phyloP scores from a whole-genome alignment of 139 green algal species.

The Medakamo hakoo region DNA sequence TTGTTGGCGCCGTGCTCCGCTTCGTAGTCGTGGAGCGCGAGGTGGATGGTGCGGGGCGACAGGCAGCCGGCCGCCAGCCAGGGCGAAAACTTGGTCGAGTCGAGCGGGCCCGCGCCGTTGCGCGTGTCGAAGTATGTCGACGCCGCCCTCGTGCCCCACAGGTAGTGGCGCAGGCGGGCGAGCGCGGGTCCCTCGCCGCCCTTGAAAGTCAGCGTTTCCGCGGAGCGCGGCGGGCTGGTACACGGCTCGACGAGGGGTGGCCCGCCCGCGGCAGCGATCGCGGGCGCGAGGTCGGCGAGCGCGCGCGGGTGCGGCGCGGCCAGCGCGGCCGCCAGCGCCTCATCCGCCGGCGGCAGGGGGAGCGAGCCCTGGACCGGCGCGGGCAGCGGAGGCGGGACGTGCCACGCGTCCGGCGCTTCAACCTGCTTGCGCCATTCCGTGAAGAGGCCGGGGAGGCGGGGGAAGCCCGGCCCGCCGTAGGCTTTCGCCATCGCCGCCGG shows the following conservation, averaged over 20 bases:
- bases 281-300: conserved; percentile 19
- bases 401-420: conserved; percentile 14
- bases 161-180: conserved; percentile 79
- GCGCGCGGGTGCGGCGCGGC: conserved; percentile 15
- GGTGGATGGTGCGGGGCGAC: conserved; percentile 53
- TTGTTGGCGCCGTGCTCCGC: conserved; percentile 64
- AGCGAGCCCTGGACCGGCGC: conserved; percentile 29
- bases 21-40: conserved; percentile 76
- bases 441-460: conserved; percentile 57
- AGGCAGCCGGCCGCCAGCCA: conserved; percentile 86
- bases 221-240: too few species aligned
- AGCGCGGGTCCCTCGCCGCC: conserved; percentile 79
- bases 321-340: conserved; percentile 6
- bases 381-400: conserved; percentile 31
- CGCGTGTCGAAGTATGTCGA: conserved; percentile 61
- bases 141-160: conserved; percentile 70
- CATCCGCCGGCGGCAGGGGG: conserved; percentile 28
- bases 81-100: conserved; percentile 83
- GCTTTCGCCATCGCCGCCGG: not conserved
- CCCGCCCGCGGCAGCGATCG: not conserved
- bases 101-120: conserved; percentile 89
- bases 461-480: not conserved
- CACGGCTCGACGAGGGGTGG: not conserved
- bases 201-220: conserved; percentile 68
- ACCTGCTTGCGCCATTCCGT: conserved; percentile 78